Percentiles rank a stretch among this genome's conserved stretches.
Evolutionary conservation across 805 yeast species (phyloP).

Genomic region (Teunomyces funiuensis): DNA sequence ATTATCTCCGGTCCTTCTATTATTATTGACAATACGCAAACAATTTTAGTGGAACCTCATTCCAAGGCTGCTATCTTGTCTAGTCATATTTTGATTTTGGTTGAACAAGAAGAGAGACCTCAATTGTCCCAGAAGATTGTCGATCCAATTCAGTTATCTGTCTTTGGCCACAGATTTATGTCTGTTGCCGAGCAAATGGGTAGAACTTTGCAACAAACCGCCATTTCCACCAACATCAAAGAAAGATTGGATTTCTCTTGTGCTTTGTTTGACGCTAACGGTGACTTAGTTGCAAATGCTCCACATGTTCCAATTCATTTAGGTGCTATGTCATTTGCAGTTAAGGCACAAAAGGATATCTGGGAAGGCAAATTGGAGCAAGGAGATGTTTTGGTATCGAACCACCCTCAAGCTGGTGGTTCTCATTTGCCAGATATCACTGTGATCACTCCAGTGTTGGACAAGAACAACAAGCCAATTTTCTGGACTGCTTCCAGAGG

Average conservation of each 20-base stretch:
- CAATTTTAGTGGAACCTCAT: slow-evolving; percentile 33
- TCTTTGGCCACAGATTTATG: slow-evolving; percentile 43
- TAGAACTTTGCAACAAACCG: slow-evolving; percentile 43
- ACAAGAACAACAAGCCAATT: slow-evolving; percentile 48
- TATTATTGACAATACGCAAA: slow-evolving; percentile 31
- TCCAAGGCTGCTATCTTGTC: slow-evolving; percentile 29
- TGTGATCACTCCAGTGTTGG: slow-evolving; percentile 85
- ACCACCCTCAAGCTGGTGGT: slow-evolving; percentile 46
- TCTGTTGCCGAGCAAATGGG: slow-evolving; percentile 69
- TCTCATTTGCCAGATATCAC: slow-evolving; percentile 61
- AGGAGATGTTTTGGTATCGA: slow-evolving; percentile 45
- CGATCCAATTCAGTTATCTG: slow-evolving; percentile 40
- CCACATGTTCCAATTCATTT: slow-evolving; percentile 48
- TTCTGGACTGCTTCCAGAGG: slow-evolving; percentile 94
- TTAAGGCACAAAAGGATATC: slow-evolving; percentile 38
- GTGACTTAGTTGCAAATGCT: slow-evolving; percentile 48
- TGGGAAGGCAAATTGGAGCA: slow-evolving; percentile 41
- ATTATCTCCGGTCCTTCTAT: slow-evolving; percentile 30
- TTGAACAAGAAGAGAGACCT: slow-evolving; percentile 21
- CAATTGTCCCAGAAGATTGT: slow-evolving; percentile 26
- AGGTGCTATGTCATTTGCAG: slow-evolving; percentile 50
- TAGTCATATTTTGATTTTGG: slow-evolving; percentile 22
- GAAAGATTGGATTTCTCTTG: slow-evolving; percentile 47
- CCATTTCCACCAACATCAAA: slow-evolving; percentile 46
- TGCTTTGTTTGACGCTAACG: slow-evolving; percentile 42